phyloP scores from a whole-genome alignment of 2,329 filamentous ascomycete species.

The Thelonectria olida region DNA sequence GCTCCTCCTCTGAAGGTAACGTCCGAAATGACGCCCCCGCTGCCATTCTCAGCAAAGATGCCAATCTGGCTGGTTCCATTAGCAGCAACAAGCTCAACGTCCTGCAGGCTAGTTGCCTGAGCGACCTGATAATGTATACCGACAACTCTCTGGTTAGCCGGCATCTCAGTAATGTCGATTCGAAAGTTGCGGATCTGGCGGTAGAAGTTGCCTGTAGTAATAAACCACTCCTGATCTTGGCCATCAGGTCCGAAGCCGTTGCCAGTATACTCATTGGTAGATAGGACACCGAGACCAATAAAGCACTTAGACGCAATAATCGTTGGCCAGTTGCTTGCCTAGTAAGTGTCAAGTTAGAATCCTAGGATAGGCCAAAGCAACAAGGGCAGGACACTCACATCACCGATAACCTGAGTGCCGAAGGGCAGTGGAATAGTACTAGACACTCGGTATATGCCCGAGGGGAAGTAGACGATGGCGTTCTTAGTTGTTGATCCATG shows the following conservation, averaged over 20 bases:
- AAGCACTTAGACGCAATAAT: constrained; percentile 64
- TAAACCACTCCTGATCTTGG: constrained; percentile 34
- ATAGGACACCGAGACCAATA: constrained; percentile 58
- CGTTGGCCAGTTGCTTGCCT: constrained; percentile 50
- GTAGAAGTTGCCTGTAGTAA: constrained; percentile 67
- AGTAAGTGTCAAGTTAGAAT: not conserved
- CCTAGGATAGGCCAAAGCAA: not conserved
- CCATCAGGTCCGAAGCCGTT: constrained; percentile 41
- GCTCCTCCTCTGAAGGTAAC: constrained; percentile 69
- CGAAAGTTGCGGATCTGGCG: constrained; percentile 72
- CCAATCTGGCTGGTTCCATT: constrained; percentile 39
- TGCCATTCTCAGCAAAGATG: constrained; percentile 45
- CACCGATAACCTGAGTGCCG: constrained; percentile 65
- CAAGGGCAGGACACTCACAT: constrained; percentile 24
- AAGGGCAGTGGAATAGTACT: constrained; percentile 69
- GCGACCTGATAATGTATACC: constrained; percentile 72
- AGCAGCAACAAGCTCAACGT: constrained; percentile 56
- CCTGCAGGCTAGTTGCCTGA: constrained; percentile 63
- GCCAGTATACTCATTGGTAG: constrained; percentile 44
- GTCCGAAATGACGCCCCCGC: constrained; percentile 60
- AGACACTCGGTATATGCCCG: constrained; percentile 66
- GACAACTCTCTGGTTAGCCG: constrained; percentile 41
- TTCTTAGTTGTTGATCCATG: constrained; percentile 42
- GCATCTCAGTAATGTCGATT: constrained; percentile 58
- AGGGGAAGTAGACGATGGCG: constrained; percentile 43